These are phyloP conservation scores for Kockiozyma suomiensis DNA, from an alignment of 805 yeast species.

Conservation along the genomic window DNA sequence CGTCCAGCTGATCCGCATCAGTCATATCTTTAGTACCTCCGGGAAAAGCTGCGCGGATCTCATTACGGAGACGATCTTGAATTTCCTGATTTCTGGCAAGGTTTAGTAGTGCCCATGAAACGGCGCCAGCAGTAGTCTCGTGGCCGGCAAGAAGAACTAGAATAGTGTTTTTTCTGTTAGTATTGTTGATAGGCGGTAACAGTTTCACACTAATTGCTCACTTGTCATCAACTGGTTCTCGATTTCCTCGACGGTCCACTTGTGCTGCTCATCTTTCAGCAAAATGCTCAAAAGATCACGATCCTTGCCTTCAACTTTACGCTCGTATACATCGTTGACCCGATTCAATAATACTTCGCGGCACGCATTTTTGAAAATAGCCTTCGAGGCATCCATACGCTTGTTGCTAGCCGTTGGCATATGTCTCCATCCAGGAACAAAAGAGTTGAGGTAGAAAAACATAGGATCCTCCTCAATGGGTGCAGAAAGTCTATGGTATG, in stretches of 20 bases:
- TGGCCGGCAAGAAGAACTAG: constrained; percentile 31
- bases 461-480: constrained; percentile 15
- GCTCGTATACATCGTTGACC: constrained; percentile 13
- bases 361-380: constrained; percentile 12
- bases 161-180: background rate
- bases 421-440: constrained; percentile 25
- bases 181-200: too few relatives aligned
- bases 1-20: constrained; percentile 15
- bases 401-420: constrained; percentile 21
- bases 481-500: constrained; percentile 19
- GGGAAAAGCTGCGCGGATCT: constrained; percentile 24
- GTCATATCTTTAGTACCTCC: constrained; percentile 15
- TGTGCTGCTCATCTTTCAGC: constrained; percentile 15
- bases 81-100: constrained; percentile 20
- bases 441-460: constrained; percentile 13
- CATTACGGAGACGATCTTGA: constrained; percentile 25
- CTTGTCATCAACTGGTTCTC: constrained; percentile 29
- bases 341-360: constrained; percentile 11
- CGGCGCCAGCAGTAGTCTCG: constrained; percentile 30
- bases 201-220: too few relatives aligned
- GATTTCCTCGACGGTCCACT: constrained; percentile 28
- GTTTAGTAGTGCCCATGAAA: constrained; percentile 14
- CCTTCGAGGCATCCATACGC: constrained; percentile 14
- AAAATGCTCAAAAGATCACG: constrained; percentile 25
- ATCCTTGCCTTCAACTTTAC: constrained; percentile 20